These are phyloP conservation scores for Apiospora aurea DNA, from an alignment of 2,329 filamentous ascomycete species.

Conservation along the genomic window DNA sequence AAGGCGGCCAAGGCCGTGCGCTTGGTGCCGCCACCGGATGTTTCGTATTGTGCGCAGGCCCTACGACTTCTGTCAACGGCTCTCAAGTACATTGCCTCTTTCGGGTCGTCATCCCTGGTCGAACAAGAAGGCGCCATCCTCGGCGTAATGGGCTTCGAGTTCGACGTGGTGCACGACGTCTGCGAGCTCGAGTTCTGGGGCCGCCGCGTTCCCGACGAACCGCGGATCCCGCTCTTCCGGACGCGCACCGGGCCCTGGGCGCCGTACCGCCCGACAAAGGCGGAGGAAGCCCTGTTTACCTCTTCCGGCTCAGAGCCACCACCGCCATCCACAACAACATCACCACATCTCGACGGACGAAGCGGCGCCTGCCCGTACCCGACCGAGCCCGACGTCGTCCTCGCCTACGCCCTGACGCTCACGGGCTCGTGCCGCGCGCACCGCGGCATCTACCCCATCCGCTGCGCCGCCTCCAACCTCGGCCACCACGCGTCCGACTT, in stretches of 20 bases:
- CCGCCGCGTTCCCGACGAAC: not conserved
- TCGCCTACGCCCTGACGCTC: slow-evolving; percentile 22
- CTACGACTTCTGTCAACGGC: not conserved
- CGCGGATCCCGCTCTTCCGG: slow-evolving; percentile 20
- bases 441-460: slow-evolving; percentile 7
- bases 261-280: not conserved
- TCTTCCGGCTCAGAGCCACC: not conserved
- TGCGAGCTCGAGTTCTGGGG: slow-evolving; percentile 23
- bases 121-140: not conserved
- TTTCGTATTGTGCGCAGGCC: not conserved
- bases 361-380: not conserved
- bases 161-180: slow-evolving; percentile 22
- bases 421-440: slow-evolving; percentile 16
- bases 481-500: slow-evolving; percentile 16
- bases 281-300: not conserved
- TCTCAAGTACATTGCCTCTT: not conserved
- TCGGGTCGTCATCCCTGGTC: too few species aligned
- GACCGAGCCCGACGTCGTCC: slow-evolving; percentile 9
- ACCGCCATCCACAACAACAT: too few species aligned
- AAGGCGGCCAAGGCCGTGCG: not conserved
- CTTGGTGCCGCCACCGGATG: not conserved
- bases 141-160: not conserved
- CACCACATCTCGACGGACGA: too few species aligned
- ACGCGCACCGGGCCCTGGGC: slow-evolving; percentile 1
- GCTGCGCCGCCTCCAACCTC: not conserved